Evolutionary conservation across 352 stramenopile species (phyloP).

Genomic region (Nothophytophthora sp.): DNA sequence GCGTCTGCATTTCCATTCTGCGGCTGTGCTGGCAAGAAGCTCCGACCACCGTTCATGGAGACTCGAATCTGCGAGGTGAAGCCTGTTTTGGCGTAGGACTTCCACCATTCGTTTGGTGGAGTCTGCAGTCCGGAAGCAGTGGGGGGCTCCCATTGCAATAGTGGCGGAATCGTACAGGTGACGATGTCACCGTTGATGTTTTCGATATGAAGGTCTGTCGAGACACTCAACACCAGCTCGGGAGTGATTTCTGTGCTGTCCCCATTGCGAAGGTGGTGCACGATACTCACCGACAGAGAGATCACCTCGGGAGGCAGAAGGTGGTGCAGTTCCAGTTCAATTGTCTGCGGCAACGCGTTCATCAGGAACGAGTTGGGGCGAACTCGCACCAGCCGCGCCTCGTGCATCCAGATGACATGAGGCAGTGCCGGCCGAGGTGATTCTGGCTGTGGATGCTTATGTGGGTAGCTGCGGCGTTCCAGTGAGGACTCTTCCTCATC

Average conservation of each 20-base stretch:
- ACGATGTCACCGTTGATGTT: slow-evolving; percentile 24
- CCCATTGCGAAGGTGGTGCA: slow-evolving; percentile 2
- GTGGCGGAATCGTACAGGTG: slow-evolving; percentile 36
- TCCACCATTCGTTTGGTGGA: slow-evolving; percentile 37
- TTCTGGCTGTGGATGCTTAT: slow-evolving; percentile 12
- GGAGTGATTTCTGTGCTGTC: neutral
- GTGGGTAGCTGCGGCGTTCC: slow-evolving; percentile 1
- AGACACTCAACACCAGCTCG: slow-evolving; percentile 7
- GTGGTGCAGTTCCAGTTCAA: slow-evolving; percentile 46
- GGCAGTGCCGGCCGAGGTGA: neutral
- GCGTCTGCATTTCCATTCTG: slow-evolving; percentile 8
- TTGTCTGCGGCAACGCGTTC: slow-evolving; percentile 28
- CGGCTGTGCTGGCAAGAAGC: slow-evolving; percentile 22
- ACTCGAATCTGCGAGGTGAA: slow-evolving; percentile 39
- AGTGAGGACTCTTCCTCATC: slow-evolving; percentile 4
- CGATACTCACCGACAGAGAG: slow-evolving; percentile 17
- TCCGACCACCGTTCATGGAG: slow-evolving; percentile 52
- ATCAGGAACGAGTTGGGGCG: slow-evolving; percentile 61
- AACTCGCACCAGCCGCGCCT: slow-evolving; percentile 34
- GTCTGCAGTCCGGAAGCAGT: slow-evolving; percentile 3
- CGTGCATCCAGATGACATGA: slow-evolving; percentile 49
- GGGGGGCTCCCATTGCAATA: slow-evolving; percentile 36
- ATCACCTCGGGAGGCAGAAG: slow-evolving; percentile 15
- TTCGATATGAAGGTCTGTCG: slow-evolving; percentile 27
- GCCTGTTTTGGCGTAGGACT: slow-evolving; percentile 23